phyloP scores from a whole-genome alignment of 2,329 filamentous ascomycete species.

The Ophiostoma populinum region DNA sequence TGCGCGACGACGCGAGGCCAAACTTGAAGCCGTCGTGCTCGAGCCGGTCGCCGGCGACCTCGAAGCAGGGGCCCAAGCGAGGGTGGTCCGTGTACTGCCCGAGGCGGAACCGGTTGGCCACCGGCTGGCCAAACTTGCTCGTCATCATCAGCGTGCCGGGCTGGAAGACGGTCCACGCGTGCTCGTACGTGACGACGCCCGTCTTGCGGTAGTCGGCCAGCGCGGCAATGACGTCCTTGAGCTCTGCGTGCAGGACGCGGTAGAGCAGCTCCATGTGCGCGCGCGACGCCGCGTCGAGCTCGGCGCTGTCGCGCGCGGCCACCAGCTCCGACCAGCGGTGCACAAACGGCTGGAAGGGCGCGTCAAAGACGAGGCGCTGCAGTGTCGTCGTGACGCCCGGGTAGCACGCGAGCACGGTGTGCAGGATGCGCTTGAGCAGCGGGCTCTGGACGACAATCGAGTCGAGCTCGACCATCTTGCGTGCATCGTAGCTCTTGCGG shows the following conservation, averaged over 20 bases:
- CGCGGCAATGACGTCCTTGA: conserved; percentile 28
- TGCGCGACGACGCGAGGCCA: too few species aligned
- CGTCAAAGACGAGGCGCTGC: conserved; percentile 37
- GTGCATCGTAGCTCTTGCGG: conserved; percentile 32
- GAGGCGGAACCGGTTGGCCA: conserved; percentile 18
- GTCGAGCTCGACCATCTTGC: conserved; percentile 39
- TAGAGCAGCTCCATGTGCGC: conserved; percentile 27
- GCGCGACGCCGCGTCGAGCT: conserved; percentile 19
- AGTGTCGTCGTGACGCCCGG: conserved; percentile 38
- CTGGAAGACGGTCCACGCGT: conserved; percentile 31
- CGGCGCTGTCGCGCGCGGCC: conserved; percentile 18
- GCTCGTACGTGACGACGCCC: conserved; percentile 30
- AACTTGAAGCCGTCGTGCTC: too few species aligned
- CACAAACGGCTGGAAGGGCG: conserved; percentile 43
- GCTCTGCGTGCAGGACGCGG: conserved; percentile 26
- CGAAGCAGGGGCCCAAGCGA: too few species aligned
- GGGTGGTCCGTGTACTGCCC: conserved; percentile 17
- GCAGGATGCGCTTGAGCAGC: conserved; percentile 35
- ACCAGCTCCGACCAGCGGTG: conserved; percentile 39
- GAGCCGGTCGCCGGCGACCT: too few species aligned
- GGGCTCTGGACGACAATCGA: conserved; percentile 48
- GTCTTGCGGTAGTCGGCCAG: conserved; percentile 30
- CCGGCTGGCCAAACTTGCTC: conserved; percentile 19
- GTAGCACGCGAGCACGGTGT: conserved; percentile 34
- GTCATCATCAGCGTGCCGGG: conserved; percentile 24